phyloP scores from a whole-genome alignment of 2,329 filamentous ascomycete genomes.

The Emergomyces orientalis region DNA sequence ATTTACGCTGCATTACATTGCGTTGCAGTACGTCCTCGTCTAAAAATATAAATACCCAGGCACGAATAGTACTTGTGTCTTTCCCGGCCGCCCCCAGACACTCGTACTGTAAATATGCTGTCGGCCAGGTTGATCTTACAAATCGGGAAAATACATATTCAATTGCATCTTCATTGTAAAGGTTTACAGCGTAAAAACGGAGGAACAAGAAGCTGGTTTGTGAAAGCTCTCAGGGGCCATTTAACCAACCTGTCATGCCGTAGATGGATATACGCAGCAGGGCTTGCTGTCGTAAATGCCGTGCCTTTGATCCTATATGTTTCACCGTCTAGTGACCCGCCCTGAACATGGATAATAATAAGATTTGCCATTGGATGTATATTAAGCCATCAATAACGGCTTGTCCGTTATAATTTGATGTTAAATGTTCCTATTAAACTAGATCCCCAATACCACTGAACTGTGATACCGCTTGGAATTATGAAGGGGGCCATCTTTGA shows the following conservation, averaged over 20 bases:
- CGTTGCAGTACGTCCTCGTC: not conserved
- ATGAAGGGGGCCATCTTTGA: not conserved
- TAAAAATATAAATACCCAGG: not conserved
- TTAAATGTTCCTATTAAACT: not conserved
- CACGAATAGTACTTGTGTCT: not conserved
- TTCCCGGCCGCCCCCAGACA: not conserved
- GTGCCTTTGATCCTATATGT: no score
- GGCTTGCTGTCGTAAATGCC: no score
- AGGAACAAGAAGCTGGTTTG: not conserved
- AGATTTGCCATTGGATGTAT: not conserved
- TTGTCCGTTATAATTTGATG: not conserved
- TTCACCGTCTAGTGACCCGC: no score
- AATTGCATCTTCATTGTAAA: not conserved
- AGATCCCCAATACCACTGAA: not conserved
- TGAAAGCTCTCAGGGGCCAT: not conserved
- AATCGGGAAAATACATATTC: not conserved
- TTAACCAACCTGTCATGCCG: no score
- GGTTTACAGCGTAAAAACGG: not conserved
- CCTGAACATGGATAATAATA: no score
- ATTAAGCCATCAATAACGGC: not conserved
- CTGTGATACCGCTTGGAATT: not conserved
- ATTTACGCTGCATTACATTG: not conserved
- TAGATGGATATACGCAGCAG: no score
- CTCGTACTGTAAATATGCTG: not conserved
- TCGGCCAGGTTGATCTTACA: not conserved